These are phyloP conservation scores for Coemansia sp. DNA, from an alignment of 192 early-diverging fungal genomes.

Conservation along the genomic window DNA sequence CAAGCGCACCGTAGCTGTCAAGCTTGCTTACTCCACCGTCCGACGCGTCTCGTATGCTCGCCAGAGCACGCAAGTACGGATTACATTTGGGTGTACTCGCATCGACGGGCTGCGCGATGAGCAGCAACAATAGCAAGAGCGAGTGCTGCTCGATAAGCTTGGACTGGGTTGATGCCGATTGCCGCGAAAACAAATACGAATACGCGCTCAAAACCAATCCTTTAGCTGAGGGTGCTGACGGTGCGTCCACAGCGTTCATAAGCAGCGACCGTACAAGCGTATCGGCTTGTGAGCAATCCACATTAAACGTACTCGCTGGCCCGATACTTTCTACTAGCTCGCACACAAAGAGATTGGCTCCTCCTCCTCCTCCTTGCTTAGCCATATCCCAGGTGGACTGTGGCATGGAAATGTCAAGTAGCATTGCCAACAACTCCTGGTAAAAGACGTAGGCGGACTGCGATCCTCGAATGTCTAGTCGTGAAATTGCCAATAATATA, in stretches of 20 bases:
- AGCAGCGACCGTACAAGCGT: conserved; percentile 29
- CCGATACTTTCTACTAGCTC: conserved; percentile 41
- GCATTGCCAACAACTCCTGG: conserved; percentile 30
- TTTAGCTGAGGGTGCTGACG: conserved; percentile 23
- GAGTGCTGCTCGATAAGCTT: conserved; percentile 41
- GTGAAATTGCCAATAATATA: conserved; percentile 31
- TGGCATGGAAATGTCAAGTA: conserved; percentile 34
- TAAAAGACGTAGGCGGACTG: conserved; percentile 26
- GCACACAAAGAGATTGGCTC: conserved; percentile 13
- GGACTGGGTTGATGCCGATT: conserved; percentile 15
- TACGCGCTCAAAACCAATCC: conserved; percentile 52
- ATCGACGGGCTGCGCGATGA: conserved; percentile 24
- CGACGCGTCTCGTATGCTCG: conserved; percentile 18
- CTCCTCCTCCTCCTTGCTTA: not conserved
- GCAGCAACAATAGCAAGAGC: conserved; percentile 36
- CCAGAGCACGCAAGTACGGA: conserved; percentile 35
- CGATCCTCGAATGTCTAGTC: conserved; percentile 36
- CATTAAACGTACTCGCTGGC: conserved; percentile 38
- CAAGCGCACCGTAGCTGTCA: conserved; percentile 4
- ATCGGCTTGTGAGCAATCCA: conserved; percentile 35
- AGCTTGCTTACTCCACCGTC: conserved; percentile 16
- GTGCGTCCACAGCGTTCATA: conserved; percentile 26
- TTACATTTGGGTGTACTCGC: conserved; percentile 4
- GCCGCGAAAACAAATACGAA: conserved; percentile 48
- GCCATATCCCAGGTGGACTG: not conserved